Evolutionary conservation across 139 green algal species (phyloP).

Genomic region (Gonium pectorale): DNA sequence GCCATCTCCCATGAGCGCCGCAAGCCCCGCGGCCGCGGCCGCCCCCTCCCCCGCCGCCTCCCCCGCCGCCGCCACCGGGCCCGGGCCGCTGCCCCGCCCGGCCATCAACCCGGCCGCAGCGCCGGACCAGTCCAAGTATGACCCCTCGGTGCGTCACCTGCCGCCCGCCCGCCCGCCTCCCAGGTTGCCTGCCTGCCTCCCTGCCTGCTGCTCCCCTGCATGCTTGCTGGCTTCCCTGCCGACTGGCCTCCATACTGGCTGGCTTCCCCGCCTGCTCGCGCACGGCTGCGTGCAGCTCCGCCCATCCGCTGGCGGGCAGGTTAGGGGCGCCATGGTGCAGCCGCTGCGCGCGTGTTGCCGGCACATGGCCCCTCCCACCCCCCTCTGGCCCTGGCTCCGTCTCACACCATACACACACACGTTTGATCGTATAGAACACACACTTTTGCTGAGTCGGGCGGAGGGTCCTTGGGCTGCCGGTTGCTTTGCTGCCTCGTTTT

Average conservation of each 20-base stretch:
- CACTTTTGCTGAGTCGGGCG: too few species aligned
- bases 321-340: too few species aligned
- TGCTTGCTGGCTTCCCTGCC: not conserved
- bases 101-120: constrained; percentile 63
- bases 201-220: not conserved
- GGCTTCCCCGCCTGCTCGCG: not conserved
- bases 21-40: too few species aligned
- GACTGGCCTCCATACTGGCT: not conserved
- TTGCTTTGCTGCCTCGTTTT: too few species aligned
- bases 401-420: too few species aligned
- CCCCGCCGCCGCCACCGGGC: not conserved
- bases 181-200: not conserved
- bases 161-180: not conserved
- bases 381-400: not conserved
- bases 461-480: too few species aligned
- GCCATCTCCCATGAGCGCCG: too few species aligned
- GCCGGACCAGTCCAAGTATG: constrained; percentile 80
- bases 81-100: not conserved
- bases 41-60: not conserved
- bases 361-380: too few species aligned
- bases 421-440: not conserved
- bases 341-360: too few species aligned
- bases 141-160: constrained; percentile 64
- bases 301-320: too few species aligned
- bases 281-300: not conserved